These are phyloP conservation scores for Brachypodium distachyon DNA, from an alignment of 202 grass and related monocot genomes.

Conservation along the genomic window DNA sequence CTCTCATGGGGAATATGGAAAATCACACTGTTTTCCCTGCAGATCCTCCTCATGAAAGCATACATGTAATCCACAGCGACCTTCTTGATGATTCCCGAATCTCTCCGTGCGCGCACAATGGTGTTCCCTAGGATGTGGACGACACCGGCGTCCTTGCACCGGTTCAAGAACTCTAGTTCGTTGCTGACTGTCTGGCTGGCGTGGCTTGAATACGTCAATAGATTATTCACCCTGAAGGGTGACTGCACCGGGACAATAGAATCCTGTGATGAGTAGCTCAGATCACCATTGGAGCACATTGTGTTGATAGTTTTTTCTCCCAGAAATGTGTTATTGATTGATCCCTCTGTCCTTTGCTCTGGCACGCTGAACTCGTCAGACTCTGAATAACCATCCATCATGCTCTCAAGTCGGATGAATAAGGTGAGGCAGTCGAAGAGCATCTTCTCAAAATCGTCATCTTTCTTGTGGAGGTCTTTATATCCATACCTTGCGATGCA, in stretches of 20 bases:
- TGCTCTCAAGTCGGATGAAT: slow-evolving; percentile 73
- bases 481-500: slow-evolving; percentile 84
- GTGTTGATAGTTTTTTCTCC: slow-evolving; percentile 18
- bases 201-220: slow-evolving; percentile 24
- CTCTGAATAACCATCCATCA: slow-evolving; percentile 93
- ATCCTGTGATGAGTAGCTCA: slow-evolving; percentile 67
- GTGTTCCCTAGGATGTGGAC: slow-evolving; percentile 99
- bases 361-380: slow-evolving; percentile 55
- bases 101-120: slow-evolving; percentile 60
- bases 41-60: slow-evolving; percentile 83
- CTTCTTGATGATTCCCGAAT: slow-evolving; percentile 68
- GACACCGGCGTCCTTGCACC: slow-evolving; percentile 79
- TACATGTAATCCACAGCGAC: slow-evolving; percentile 74
- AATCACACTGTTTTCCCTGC: slow-evolving; percentile 93
- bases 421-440: slow-evolving; percentile 50
- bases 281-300: slow-evolving; percentile 37
- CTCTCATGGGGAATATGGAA: slow-evolving; percentile 91
- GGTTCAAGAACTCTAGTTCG: slow-evolving; percentile 82
- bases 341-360: not conserved
- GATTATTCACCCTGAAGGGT: not conserved
- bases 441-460: slow-evolving; percentile 83
- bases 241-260: slow-evolving; percentile 52
- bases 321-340: not conserved
- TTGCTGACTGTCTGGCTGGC: slow-evolving; percentile 40
- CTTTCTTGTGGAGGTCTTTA: slow-evolving; percentile 82